Base-by-base conservation (phyloP, 306 rosid species). In the Canavalia ensiformis region DNA sequence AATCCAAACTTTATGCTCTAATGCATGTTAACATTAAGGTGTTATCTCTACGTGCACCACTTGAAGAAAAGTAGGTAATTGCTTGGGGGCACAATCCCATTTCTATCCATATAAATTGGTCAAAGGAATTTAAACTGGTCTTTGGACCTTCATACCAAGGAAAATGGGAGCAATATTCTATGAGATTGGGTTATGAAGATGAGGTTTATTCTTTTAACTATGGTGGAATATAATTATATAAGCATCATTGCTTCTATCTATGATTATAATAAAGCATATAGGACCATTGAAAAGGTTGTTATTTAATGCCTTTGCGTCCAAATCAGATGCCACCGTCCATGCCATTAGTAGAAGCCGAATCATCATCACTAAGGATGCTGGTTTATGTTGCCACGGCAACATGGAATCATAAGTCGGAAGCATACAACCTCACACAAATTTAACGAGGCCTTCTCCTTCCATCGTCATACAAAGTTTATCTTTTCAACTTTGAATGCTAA, bases 141-240 rank as follows among this genome's bases (percentile, higher is more conserved):
- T 13, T 64, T 65, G 55, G 35, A 64, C 71, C 68, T 64, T 68
- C 57, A 54, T 52, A 30, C 8, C 69, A 65, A 59, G 68, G 39
- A 50, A 77, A 83, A 64, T 66, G 74, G 68, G 47, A 30, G 76
- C 74, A 56, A 86, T 86, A 83, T 74, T 78, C 76, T 60, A 58
- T 18, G 78, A 75, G 34, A 72, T 35, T 76, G 71, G 65, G 4
- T 44, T 13, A 42, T 57, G 52, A 64, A 65, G 75, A 80, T 55
- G 66, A 85, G 84, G 86, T 80, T 85, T 76, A 80, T 83, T 62
- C 79, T 69, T 46, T 78, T 34, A 58, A 44, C 3, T 25, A 28
- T 13, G 34, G n/a, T 67, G 79, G 82, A 60, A 86, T 78, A 81
- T 72, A 34, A 77, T 31, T 45, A 37, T 58, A 75, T 46, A 1